phyloP scores from a whole-genome alignment of 495 filamentous ascomycete genomes.

The Penicillium atrosanguineum region DNA sequence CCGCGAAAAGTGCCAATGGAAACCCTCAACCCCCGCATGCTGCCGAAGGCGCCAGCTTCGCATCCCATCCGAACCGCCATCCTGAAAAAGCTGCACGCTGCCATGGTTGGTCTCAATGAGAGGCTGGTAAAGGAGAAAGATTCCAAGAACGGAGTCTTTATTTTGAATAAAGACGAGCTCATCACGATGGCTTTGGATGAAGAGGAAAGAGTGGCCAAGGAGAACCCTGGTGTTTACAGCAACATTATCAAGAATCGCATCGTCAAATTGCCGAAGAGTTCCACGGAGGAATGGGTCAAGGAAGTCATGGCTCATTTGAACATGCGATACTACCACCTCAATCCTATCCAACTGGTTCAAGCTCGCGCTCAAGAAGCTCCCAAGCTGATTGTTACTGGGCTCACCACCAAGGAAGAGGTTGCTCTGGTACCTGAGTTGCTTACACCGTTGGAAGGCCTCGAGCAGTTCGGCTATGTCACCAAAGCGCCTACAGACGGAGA shows the following conservation, averaged over 20 bases:
- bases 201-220: conserved; percentile 72
- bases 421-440: conserved; percentile 56
- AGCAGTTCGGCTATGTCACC: conserved; percentile 71
- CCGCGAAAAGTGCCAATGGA: conserved; percentile 43
- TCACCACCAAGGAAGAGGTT: conserved; percentile 67
- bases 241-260: conserved; percentile 82
- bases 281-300: conserved; percentile 59
- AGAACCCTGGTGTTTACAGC: conserved; percentile 66
- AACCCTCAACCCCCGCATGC: conserved; percentile 74
- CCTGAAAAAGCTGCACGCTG: conserved; percentile 69
- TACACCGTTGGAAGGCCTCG: conserved; percentile 57
- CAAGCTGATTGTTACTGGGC: conserved; percentile 58
- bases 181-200: conserved; percentile 78
- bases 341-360: conserved; percentile 18
- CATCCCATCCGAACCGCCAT: conserved; percentile 67
- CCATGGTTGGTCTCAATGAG: conserved; percentile 69
- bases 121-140: conserved; percentile 50
- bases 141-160: conserved; percentile 53
- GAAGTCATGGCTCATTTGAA: conserved; percentile 43
- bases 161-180: conserved; percentile 66
- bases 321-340: conserved; percentile 41
- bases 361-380: conserved; percentile 18
- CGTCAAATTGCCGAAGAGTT: conserved; percentile 69
- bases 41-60: conserved; percentile 66
- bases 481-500: conserved; percentile 58